Evolutionary conservation across 2,329 filamentous ascomycete genomes (phyloP).

Genomic region (Botrytis elliptica): DNA sequence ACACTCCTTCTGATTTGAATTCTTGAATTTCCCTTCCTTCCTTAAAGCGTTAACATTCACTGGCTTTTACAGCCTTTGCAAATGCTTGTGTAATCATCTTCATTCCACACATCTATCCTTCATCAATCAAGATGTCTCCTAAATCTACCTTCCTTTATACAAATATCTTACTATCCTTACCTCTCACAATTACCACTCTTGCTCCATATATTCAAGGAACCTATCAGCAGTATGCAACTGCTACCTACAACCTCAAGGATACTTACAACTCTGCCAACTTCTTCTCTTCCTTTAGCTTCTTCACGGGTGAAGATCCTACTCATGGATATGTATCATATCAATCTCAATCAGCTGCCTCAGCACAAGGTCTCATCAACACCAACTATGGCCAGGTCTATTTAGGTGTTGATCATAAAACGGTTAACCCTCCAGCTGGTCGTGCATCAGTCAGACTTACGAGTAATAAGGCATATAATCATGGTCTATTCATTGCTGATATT

Average conservation of each 20-base stretch:
- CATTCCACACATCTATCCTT: not conserved
- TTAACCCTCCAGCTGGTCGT: slow-evolving; percentile 58
- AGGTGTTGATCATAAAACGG: slow-evolving; percentile 64
- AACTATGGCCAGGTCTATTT: slow-evolving; percentile 58
- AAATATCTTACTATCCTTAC: not conserved
- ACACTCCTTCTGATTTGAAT: slow-evolving; percentile 15
- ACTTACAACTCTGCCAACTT: slow-evolving; percentile 47
- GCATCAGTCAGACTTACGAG: slow-evolving; percentile 66
- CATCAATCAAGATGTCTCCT: slow-evolving; percentile 5
- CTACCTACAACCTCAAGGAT: slow-evolving; percentile 45
- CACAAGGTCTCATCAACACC: slow-evolving; percentile 47
- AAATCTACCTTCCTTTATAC: not conserved
- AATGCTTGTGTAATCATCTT: not conserved
- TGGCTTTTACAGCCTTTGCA: not conserved
- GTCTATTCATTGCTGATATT: slow-evolving; percentile 58
- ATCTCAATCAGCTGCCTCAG: slow-evolving; percentile 54
- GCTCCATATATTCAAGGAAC: slow-evolving; percentile 1
- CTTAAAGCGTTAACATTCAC: not conserved
- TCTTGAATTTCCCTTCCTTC: slow-evolving; percentile 11
- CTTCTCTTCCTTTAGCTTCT: slow-evolving; percentile 54
- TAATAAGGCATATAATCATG: slow-evolving; percentile 53
- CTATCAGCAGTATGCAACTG: slow-evolving; percentile 23
- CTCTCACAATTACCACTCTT: not conserved
- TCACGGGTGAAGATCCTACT: slow-evolving; percentile 63
- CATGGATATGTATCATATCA: slow-evolving; percentile 73